Base-by-base conservation (phyloP, 106 monocot species). In the Allium sativum region DNA sequence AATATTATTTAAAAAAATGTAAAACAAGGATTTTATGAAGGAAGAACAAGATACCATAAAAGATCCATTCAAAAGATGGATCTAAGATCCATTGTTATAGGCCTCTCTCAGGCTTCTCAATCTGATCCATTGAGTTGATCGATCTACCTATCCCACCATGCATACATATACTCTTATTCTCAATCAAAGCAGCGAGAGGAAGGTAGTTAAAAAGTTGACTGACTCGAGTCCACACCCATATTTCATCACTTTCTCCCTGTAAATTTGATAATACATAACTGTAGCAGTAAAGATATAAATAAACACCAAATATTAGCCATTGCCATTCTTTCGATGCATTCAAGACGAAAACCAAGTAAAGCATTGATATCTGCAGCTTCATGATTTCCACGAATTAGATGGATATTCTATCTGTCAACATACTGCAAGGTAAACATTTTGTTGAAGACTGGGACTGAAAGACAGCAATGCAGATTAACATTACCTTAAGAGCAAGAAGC, bases 241-340 rank as follows among this genome's bases (percentile, higher is more conserved):
- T 91, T 19, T 91, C 96, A 69, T 96, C 96, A 76, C 61, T 88
- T 78, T 96, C 96, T n/a, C 96, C 96, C 96, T 96, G 56, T 6
- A 72, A 67, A 55, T 8, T n/a, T n/a, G n/a, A n/a, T n/a, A n/a
- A n/a, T n/a, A n/a, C n/a, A n/a, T n/a, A n/a, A n/a, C n/a, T n/a
- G n/a, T n/a, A n/a, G n/a, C n/a, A n/a, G n/a, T 48, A 40, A 57
- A 8, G 46, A 2, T 12, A 70, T 42, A 17, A 17, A 66, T 15
- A 48, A 17, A 52, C 8, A 42, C 22, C 42, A 64, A 44, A 66
- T 52, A 19, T 42, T 20, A 18, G 44, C 62, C 70, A 12, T 12
- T 89, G 91, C 96, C 96, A 96, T 96, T 82, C 96, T 90, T 68
- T 96, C 96, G 44, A 96, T 85, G 78, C 96, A 96, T 73, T 96